These are phyloP conservation scores for Ochromonas danica DNA, from an alignment of 108 stramenopile species.

Conservation along the genomic window DNA sequence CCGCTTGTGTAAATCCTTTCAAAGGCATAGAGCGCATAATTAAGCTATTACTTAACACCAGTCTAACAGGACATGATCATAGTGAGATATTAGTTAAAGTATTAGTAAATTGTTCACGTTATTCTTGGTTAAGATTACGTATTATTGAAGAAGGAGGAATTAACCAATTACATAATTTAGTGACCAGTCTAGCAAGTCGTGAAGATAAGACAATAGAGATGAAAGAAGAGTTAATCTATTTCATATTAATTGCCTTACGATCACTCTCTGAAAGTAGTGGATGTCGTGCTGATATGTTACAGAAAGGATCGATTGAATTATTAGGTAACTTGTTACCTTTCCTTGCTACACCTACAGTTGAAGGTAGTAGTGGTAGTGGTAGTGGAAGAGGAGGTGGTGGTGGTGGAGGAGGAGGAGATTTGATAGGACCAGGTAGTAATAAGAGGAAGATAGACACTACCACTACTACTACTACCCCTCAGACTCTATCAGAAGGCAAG, in stretches of 20 bases:
- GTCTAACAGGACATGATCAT: background rate
- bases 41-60: background rate
- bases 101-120: conserved; percentile 22
- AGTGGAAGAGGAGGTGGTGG: no score
- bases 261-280: conserved; percentile 4
- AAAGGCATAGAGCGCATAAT: conserved; percentile 23
- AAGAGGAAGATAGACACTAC: no score
- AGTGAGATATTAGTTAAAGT: background rate
- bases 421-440: no score
- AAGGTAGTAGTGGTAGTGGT: no score
- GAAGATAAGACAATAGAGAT: no score
- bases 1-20: background rate
- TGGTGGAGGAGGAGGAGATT: no score
- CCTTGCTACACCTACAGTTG: no score
- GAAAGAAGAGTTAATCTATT: background rate
- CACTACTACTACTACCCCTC: no score
- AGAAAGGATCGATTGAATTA: conserved; percentile 23
- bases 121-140: conserved; percentile 21
- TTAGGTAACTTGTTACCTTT: background rate
- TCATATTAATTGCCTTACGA: background rate
- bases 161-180: background rate
- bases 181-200: background rate
- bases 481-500: no score
- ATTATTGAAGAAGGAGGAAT: conserved; percentile 26
- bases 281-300: conserved; percentile 25